phyloP scores from a whole-genome alignment of 1,139 yeast species.

The Entelexis paramagnoliae region DNA sequence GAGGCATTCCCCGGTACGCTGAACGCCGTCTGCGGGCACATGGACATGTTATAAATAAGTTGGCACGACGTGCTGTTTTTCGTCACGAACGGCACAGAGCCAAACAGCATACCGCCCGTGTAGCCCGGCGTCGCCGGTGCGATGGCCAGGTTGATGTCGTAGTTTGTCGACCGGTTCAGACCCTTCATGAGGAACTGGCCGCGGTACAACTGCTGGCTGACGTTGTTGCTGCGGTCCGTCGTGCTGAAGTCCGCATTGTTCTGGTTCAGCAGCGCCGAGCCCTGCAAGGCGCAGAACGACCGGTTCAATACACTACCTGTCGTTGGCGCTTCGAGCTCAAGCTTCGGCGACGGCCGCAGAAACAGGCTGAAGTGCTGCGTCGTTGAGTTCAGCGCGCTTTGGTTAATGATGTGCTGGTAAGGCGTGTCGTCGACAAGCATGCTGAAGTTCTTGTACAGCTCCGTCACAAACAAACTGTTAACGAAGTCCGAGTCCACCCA shows the following conservation, averaged over 20 bases:
- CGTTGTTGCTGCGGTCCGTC: conserved; percentile 42
- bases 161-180: conserved; percentile 50
- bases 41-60: conserved; percentile 59
- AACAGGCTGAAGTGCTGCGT: conserved; percentile 21
- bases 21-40: conserved; percentile 76
- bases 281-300: conserved; percentile 64
- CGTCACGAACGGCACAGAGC: conserved; percentile 52
- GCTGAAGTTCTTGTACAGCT: conserved; percentile 33
- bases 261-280: conserved; percentile 34
- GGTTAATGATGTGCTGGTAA: conserved; percentile 14
- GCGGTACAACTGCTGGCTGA: conserved; percentile 34
- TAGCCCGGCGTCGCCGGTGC: conserved; percentile 31
- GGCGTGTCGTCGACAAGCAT: conserved; percentile 13
- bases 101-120: conserved; percentile 59
- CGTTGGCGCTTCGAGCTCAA: not conserved
- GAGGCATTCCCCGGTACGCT: conserved; percentile 59
- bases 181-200: conserved; percentile 53
- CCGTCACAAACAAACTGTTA: conserved; percentile 60
- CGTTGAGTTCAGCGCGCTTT: conserved; percentile 9
- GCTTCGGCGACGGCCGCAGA: conserved; percentile 30
- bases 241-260: conserved; percentile 36
- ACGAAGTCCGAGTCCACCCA: conserved; percentile 65
- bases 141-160: conserved; percentile 56
- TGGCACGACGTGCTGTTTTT: conserved; percentile 51
- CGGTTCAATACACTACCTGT: conserved; percentile 33